These are phyloP conservation scores for Coleophoma eucalyptorum DNA, from an alignment of 2,329 filamentous ascomycete genomes.

Conservation along the genomic window DNA sequence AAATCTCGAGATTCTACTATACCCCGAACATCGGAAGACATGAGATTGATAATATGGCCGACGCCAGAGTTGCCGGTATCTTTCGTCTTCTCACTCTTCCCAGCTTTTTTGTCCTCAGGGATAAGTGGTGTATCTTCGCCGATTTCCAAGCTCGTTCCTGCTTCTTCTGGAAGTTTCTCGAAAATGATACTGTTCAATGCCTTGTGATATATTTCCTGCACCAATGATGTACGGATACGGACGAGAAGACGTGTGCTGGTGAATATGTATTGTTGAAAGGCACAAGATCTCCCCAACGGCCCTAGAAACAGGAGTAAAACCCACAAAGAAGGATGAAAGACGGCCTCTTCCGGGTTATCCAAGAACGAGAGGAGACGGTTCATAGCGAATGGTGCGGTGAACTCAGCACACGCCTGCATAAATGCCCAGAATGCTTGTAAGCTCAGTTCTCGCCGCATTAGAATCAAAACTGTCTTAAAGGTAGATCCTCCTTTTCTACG, in stretches of 20 bases:
- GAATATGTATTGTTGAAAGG: constrained; percentile 55
- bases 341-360: constrained; percentile 37
- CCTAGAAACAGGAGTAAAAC: constrained; percentile 49
- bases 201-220: constrained; percentile 53
- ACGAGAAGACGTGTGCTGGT: constrained; percentile 52
- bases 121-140: neutral
- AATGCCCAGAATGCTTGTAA: neutral
- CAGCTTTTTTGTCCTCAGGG: neutral
- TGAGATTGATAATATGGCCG: constrained; percentile 50
- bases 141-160: neutral
- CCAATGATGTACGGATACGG: constrained; percentile 51
- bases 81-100: neutral
- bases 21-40: constrained; percentile 55
- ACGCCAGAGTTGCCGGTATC: constrained; percentile 8
- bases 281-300: constrained; percentile 42
- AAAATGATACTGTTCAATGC: constrained; percentile 24
- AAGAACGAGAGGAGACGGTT: constrained; percentile 50
- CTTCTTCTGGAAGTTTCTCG: neutral
- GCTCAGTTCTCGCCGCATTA: neutral
- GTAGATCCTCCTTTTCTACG: neutral
- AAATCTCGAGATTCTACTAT: constrained; percentile 49
- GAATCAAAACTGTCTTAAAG: neutral
- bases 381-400: constrained; percentile 49
- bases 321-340: constrained; percentile 48
- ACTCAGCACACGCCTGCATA: constrained; percentile 31